Conservation (phyloP, 2,329 filamentous ascomycete genomes). For the Chaetomium globosum region DNA sequence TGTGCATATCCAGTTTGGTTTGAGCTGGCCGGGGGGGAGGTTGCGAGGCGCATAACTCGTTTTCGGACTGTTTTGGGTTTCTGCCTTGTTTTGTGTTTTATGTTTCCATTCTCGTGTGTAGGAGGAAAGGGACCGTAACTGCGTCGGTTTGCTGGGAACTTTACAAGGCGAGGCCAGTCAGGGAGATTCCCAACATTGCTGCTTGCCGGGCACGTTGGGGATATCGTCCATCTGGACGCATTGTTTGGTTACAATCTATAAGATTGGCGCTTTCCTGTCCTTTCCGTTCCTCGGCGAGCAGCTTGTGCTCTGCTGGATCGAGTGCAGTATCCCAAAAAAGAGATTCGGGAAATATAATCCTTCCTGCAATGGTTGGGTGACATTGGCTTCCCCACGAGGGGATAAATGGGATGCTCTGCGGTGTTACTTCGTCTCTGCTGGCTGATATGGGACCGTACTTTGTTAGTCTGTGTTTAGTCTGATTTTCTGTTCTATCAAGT, state of each 20-base stretch:
- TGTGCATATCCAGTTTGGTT: not conserved
- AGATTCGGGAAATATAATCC: conserved; percentile 24
- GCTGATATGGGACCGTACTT: conserved; percentile 1
- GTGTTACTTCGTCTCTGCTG: conserved; percentile 18
- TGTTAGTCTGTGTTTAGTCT: not conserved
- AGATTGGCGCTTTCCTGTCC: not conserved
- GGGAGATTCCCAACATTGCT: not conserved
- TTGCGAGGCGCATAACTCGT: too few relatives aligned
- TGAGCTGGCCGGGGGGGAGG: too few relatives aligned
- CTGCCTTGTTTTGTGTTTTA: not conserved
- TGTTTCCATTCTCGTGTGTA: not conserved
- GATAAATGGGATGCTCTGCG: conserved; percentile 15
- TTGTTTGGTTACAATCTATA: not conserved
- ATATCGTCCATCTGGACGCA: not conserved
- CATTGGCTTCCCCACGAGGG: conserved; percentile 23
- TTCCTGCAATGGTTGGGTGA: conserved; percentile 26
- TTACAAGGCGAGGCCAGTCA: not conserved
- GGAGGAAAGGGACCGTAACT: not conserved
- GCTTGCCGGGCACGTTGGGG: not conserved
- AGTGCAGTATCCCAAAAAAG: conserved; percentile 15
- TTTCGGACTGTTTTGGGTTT: too few relatives aligned
- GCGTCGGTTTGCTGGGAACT: not conserved
- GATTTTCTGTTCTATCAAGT: not conserved
- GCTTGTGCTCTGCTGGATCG: not conserved
- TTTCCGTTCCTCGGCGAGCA: not conserved